Percentiles rank a stretch among this genome's conserved stretches.
These are phyloP conservation scores for Saccharomyces hybrid DNA, from an alignment of 1,139 yeast genomes.

Conservation along the genomic window DNA sequence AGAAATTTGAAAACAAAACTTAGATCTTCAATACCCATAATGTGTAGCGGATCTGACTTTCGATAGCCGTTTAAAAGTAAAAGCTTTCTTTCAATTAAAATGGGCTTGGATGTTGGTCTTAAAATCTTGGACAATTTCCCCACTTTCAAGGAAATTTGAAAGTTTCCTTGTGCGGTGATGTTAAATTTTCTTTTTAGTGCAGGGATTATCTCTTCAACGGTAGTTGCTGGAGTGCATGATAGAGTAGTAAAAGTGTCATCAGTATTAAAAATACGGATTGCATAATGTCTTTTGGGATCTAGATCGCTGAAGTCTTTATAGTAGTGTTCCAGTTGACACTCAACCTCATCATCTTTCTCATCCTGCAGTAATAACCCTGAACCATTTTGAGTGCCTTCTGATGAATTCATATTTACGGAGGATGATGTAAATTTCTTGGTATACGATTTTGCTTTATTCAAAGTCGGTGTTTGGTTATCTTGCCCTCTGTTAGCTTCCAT, in stretches of 20 bases:
- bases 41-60: conserved; percentile 65
- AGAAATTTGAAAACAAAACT: conserved; percentile 81
- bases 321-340: conserved; percentile 28
- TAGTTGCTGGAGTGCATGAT: conserved; percentile 62
- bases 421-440: conserved; percentile 4
- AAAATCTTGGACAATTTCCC: conserved; percentile 75
- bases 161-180: conserved; percentile 60
- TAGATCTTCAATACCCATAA: conserved; percentile 81
- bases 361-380: conserved; percentile 17
- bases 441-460: background rate
- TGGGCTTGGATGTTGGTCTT: conserved; percentile 67
- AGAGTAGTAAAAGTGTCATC: conserved; percentile 81
- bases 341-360: conserved; percentile 33
- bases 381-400: conserved; percentile 2
- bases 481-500: background rate
- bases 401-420: conserved; percentile 3
- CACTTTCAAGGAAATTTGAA: conserved; percentile 69
- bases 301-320: conserved; percentile 31
- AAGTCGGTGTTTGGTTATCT: background rate
- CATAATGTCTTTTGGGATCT: conserved; percentile 28
- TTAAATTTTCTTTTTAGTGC: conserved; percentile 64
- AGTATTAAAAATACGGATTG: conserved; percentile 62
- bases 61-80: conserved; percentile 74
- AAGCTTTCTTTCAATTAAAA: conserved; percentile 67
- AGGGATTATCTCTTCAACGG: conserved; percentile 66